Evolutionary conservation across 2,329 filamentous ascomycete genomes (phyloP), one percentile per base, ranked within the genome.

Genomic region (Pyrenophora teres): DNA sequence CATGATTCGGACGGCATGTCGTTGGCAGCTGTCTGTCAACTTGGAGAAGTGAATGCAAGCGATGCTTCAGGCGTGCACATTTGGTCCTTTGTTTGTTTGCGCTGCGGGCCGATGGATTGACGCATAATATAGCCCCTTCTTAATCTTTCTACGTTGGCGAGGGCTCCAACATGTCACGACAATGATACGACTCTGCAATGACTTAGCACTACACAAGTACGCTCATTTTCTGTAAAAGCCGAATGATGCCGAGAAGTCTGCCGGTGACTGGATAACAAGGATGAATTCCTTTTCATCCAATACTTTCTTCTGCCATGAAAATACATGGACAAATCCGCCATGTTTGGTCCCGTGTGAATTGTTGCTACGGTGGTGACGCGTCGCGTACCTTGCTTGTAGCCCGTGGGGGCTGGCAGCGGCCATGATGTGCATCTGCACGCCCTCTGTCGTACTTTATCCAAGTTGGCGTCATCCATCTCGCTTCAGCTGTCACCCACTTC

Each of bases 41-140:
- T 46, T 72, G 10, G 59, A 88, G 58, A 88, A 80, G 56, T 89
- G 84, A 19, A 10, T 13, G 27, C 9, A 13, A 30, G 10, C 27
- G 7, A 30, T 30, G 27, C 27, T 30, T 30, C 9, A 12, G 27
- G 27, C 27, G 9, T 30, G 2, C 8, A 30, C 3, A 9, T 30
- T 30, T 30, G 27, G 27, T 30, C 9, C 27, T 13, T 48, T 48
- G 27, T 9, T 13, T 42, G 36, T 27, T 12, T 30, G 27, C 27
- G 27, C 27, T 30, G 27, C 27, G 27, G 27, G 27, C 27, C 27
- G 27, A 30, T 30, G 27, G 10, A 4, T 10, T 30, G 3, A 10
- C 27, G 10, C 27, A 30, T 30, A 30, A 30, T 30, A 30, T 30
- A 30, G 27, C 27, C 27, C 27, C 27, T 30, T 30, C 9, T 30